These are phyloP conservation scores for Aspergillus sojae DNA, from an alignment of 2,329 filamentous ascomycete genomes.

Conservation along the genomic window DNA sequence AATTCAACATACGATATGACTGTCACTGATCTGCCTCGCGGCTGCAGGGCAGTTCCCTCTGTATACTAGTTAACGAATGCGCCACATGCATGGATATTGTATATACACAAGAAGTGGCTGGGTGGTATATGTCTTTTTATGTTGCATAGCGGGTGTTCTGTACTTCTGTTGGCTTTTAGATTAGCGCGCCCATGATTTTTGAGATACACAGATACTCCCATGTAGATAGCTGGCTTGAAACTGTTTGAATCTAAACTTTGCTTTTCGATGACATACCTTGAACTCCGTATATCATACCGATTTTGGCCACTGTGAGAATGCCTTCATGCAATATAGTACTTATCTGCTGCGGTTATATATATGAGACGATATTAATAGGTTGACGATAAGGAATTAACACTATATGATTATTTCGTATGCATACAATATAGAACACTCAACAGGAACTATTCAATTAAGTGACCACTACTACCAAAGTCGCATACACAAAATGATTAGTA, in stretches of 20 bases:
- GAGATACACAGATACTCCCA: not conserved
- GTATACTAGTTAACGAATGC: not conserved
- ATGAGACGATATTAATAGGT: not conserved
- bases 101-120: not conserved
- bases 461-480: not conserved
- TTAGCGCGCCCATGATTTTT: not conserved
- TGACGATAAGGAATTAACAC: not conserved
- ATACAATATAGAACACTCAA: not conserved
- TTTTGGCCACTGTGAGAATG: too few relatives aligned
- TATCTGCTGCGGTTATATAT: not conserved
- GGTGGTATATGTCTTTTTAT: conserved; percentile 1
- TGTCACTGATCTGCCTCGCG: not conserved
- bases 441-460: not conserved
- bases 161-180: not conserved
- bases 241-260: not conserved
- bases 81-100: not conserved
- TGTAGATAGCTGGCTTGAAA: not conserved
- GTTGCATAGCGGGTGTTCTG: conserved; percentile 1
- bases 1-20: conserved; percentile 5
- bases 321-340: too few relatives aligned
- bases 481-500: not conserved
- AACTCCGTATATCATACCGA: too few relatives aligned
- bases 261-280: not conserved
- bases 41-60: not conserved
- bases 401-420: not conserved